A percentile compares a stretch with the other conserved stretches of the same genome.
phyloP scores from a whole-genome alignment of 257 asterid genomes.

The Solanum sparsipilum region DNA sequence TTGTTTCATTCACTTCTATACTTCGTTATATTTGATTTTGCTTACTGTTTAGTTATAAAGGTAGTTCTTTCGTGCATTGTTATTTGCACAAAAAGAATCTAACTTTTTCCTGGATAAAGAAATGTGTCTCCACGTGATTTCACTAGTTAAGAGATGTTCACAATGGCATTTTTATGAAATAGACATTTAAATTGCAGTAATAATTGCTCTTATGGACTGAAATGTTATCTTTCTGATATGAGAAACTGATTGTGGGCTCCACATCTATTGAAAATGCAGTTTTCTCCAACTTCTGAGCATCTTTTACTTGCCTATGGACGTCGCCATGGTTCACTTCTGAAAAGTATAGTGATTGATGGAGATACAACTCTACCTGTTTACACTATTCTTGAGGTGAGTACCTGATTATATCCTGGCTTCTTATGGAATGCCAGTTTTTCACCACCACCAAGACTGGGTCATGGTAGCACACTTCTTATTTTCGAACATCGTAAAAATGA shows the following conservation, averaged over 20 bases:
- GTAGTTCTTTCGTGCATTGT: background rate
- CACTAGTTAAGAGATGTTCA: background rate
- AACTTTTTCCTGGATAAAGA: background rate
- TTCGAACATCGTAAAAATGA: background rate
- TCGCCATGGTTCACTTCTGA: conserved; percentile 89
- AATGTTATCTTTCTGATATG: background rate
- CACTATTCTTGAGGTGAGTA: conserved; percentile 79
- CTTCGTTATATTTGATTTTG: background rate
- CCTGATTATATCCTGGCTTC: background rate
- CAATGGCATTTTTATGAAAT: background rate
- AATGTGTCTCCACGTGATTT: background rate
- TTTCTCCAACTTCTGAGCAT: conserved; percentile 94
- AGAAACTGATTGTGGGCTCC: background rate
- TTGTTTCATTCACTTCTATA: background rate
- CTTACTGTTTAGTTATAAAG: background rate
- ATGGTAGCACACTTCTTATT: background rate
- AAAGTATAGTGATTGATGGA: conserved; percentile 85
- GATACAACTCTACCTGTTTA: conserved; percentile 71
- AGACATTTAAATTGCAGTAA: background rate
- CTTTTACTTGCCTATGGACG: conserved; percentile 91
- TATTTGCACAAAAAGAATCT: background rate
- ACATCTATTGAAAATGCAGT: conserved; percentile 40
- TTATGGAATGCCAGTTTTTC: background rate
- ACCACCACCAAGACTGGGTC: background rate
- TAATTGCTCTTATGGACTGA: background rate